phyloP scores from a whole-genome alignment of 2,329 filamentous ascomycete genomes.

The Aphanocladium album region DNA sequence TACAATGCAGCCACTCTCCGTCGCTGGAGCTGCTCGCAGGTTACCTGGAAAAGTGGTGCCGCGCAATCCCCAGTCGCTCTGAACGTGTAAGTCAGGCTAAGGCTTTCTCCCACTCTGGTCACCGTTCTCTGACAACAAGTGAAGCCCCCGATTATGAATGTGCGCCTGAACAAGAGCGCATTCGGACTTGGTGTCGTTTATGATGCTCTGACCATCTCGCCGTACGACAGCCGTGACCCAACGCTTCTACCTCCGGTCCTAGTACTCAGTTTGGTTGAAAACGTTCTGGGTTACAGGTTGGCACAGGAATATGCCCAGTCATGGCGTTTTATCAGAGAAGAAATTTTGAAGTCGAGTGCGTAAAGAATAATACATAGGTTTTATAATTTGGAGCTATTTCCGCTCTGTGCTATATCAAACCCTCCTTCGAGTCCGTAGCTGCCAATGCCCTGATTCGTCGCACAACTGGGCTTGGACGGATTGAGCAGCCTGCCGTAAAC shows the following conservation, averaged over 20 bases:
- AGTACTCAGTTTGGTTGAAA: constrained; percentile 41
- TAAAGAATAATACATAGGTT: not conserved
- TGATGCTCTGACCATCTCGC: constrained; percentile 37
- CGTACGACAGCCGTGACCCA: constrained; percentile 26
- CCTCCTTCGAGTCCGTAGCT: not conserved
- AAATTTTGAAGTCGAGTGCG: constrained; percentile 25
- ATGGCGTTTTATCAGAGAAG: constrained; percentile 24
- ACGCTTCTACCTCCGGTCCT: constrained; percentile 38
- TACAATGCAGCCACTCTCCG: constrained; percentile 44
- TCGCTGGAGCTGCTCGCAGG: constrained; percentile 39
- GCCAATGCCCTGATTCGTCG: not conserved
- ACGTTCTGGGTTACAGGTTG: constrained; percentile 39
- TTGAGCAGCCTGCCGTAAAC: not conserved
- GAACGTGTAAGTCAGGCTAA: constrained; percentile 15
- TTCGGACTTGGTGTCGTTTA: constrained; percentile 40
- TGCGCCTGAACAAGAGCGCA: constrained; percentile 38
- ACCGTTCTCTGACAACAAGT: not conserved
- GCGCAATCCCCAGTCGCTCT: constrained; percentile 18
- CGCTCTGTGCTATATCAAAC: not conserved
- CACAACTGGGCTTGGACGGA: not conserved
- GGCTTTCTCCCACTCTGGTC: not conserved
- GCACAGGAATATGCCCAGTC: constrained; percentile 19
- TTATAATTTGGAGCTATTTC: not conserved
- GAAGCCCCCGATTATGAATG: constrained; percentile 38
- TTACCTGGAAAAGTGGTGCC: constrained; percentile 45